A percentile compares a stretch with the other conserved stretches of the same genome.
Evolutionary conservation across 78 protist species (phyloP).

Genomic region (Dictyostelium intermedium): DNA sequence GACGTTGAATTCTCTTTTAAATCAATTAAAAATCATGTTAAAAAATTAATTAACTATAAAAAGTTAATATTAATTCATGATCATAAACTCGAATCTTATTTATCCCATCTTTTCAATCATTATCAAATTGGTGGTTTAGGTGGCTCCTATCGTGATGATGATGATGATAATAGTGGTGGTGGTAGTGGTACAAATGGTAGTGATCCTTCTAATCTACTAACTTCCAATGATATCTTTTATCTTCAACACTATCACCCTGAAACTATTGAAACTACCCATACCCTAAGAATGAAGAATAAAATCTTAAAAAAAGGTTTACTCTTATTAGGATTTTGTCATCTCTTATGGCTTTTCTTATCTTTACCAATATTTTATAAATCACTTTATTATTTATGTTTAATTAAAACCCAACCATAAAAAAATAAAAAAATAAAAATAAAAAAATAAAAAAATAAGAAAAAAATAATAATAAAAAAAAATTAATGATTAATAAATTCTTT

Average conservation of each 20-base stretch:
- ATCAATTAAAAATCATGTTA: conserved; percentile 11
- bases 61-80: not conserved
- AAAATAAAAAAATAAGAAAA: no score
- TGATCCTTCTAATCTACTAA: not conserved
- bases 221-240: not conserved
- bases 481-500: no score
- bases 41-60: not conserved
- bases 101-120: not conserved
- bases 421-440: no score
- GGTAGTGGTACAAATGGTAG: not conserved
- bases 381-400: conserved; percentile 9
- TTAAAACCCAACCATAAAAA: not conserved
- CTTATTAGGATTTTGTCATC: not conserved
- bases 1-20: conserved; percentile 6
- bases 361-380: conserved; percentile 20
- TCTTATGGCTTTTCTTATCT: not conserved
- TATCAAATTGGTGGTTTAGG: not conserved
- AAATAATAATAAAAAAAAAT: no score
- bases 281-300: not conserved
- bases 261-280: not conserved
- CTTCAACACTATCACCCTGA: not conserved
- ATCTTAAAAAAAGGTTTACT: conserved; percentile 23
- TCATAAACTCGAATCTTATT: not conserved
- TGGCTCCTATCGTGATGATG: not conserved
- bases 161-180: no score